Evolutionary conservation across 768 basidiomycete species (phyloP).

Genomic region (Mycena olivaceomarginata): DNA sequence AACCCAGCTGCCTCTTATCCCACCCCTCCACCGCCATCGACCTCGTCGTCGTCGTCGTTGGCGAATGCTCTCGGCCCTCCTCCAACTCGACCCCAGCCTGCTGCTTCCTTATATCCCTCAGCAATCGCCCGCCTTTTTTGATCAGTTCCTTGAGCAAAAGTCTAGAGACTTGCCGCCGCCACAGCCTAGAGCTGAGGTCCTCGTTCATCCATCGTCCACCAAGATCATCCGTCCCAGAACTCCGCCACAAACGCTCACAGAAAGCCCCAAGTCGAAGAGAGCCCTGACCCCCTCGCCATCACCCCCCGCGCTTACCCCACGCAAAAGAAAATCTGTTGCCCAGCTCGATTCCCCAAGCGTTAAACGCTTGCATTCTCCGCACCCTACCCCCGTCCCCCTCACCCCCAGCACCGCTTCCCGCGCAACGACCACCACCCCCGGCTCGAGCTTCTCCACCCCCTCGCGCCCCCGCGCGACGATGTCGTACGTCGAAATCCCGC

Average conservation of each 20-base stretch:
- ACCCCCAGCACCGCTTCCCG: slow-evolving; percentile 49
- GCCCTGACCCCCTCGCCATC: slow-evolving; percentile 76
- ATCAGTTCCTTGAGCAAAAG: slow-evolving; percentile 78
- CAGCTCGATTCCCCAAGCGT: slow-evolving; percentile 76
- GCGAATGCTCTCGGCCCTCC: slow-evolving; percentile 79
- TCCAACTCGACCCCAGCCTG: slow-evolving; percentile 40
- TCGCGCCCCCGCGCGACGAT: slow-evolving; percentile 57
- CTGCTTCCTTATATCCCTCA: slow-evolving; percentile 65
- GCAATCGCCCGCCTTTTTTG: slow-evolving; percentile 80
- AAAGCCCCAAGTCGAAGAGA: slow-evolving; percentile 55
- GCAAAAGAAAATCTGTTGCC: slow-evolving; percentile 81
- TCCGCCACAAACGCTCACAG: slow-evolving; percentile 53
- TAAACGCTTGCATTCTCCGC: slow-evolving; percentile 70
- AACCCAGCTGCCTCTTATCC: slow-evolving; percentile 81
- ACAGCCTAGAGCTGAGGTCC: background rate
- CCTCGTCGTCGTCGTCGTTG: slow-evolving; percentile 81
- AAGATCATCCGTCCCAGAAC: slow-evolving; percentile 46
- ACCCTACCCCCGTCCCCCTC: slow-evolving; percentile 56
- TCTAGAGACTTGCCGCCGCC: slow-evolving; percentile 55
- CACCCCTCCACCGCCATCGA: slow-evolving; percentile 81
- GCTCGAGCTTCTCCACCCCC: slow-evolving; percentile 45
- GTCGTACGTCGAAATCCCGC: slow-evolving; percentile 68
- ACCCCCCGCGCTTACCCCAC: slow-evolving; percentile 71
- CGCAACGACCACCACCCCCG: slow-evolving; percentile 57
- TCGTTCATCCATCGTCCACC: background rate